Percentiles rank a stretch among this genome's conserved stretches.
Evolutionary conservation across 805 yeast genomes (phyloP).

Genomic region (Alloascoidea hylecoeti): DNA sequence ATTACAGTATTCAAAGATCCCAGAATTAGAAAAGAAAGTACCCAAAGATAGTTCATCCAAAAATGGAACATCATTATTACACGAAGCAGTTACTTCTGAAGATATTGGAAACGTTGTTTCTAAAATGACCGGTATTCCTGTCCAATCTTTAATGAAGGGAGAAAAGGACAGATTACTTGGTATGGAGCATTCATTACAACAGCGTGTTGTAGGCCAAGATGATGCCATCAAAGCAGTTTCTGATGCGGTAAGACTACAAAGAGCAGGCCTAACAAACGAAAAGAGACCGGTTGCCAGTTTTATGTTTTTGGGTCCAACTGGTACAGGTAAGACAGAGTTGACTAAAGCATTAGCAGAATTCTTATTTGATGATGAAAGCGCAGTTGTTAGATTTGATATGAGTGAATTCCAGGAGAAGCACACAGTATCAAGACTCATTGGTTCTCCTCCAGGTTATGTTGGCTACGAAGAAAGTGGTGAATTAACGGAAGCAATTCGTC

Average conservation of each 20-base stretch:
- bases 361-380: constrained; percentile 74
- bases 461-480: constrained; percentile 93
- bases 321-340: constrained; percentile 95
- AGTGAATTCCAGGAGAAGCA: constrained; percentile 95
- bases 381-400: constrained; percentile 92
- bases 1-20: constrained; percentile 77
- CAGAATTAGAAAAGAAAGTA: constrained; percentile 55
- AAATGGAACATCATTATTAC: constrained; percentile 30
- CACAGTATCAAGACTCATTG: constrained; percentile 79
- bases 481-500: constrained; percentile 87
- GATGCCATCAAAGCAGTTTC: constrained; percentile 84
- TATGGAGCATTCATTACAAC: constrained; percentile 72
- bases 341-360: constrained; percentile 90
- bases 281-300: constrained; percentile 94
- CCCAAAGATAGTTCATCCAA: constrained; percentile 19
- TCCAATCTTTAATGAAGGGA: constrained; percentile 80
- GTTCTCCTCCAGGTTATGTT: constrained; percentile 97
- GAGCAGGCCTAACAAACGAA: constrained; percentile 93
- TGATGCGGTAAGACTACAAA: constrained; percentile 88
- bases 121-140: constrained; percentile 93
- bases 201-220: constrained; percentile 87
- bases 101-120: constrained; percentile 90
- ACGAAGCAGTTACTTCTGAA: constrained; percentile 87
- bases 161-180: constrained; percentile 81
- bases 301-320: constrained; percentile 96